phyloP scores from a whole-genome alignment of 129 eudicot genomes.

The Centrapalus pauciflorus region DNA sequence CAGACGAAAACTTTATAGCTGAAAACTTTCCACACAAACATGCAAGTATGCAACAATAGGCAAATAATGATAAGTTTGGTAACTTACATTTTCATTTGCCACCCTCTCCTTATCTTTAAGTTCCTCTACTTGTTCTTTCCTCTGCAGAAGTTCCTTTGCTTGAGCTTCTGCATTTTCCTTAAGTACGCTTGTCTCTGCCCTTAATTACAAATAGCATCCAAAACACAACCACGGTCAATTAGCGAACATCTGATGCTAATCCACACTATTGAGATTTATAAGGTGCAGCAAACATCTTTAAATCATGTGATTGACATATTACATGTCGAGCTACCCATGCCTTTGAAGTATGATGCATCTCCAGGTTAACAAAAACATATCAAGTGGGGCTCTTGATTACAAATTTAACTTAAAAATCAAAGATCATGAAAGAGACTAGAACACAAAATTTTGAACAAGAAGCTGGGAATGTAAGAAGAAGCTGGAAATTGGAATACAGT shows the following conservation, averaged over 20 bases:
- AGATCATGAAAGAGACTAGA: too few species aligned
- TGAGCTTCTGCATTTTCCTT: conserved; percentile 69
- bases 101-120: conserved; percentile 81
- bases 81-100: conserved; percentile 75
- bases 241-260: conserved; percentile 2
- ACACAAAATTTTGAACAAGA: too few species aligned
- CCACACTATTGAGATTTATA: background rate
- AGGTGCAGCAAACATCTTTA: background rate
- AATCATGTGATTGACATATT: background rate
- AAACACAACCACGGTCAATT: conserved; percentile 8
- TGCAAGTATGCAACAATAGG: background rate
- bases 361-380: background rate
- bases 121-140: conserved; percentile 56
- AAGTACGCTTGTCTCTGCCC: conserved; percentile 64
- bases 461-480: too few species aligned
- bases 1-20: background rate
- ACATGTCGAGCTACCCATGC: background rate
- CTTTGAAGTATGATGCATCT: too few species aligned
- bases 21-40: background rate
- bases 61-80: background rate
- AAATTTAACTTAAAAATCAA: background rate
- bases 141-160: conserved; percentile 56
- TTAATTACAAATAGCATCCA: conserved; percentile 30
- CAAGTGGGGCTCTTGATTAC: background rate
- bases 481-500: too few species aligned